Base-by-base conservation (phyloP, 1,139 yeast genomes). In the Suhomyces maxii region DNA sequence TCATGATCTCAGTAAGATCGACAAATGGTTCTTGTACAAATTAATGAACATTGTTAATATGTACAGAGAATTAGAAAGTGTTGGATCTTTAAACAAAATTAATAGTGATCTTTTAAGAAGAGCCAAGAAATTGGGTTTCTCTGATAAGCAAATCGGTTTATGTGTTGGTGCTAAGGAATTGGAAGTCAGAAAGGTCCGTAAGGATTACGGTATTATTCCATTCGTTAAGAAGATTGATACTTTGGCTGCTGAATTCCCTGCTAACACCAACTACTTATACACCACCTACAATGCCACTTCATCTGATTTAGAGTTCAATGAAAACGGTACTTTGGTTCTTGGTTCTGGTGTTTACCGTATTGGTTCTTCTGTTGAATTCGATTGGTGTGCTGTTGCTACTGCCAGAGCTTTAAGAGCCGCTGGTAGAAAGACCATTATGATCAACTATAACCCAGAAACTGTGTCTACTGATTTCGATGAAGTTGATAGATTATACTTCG, bases 321-420 rank as follows among this genome's bases (percentile, higher is more conserved):
- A 91, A 53, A 81, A 88, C 55, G 98, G 99, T 61, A 86, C 95
- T 53, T 77, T 93, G 82, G 99, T 93, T 37, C 78, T 93, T 57
- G 99, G 99, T 46, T 91, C 98, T 10, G 99, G 99, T 74, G 99
- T 93, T 45, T 93, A 93, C 80, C 83, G 99, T 71, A 93, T 93
- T 65, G 99, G 99, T 50, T 91, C 98, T 5, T 91, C 98, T 26
- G 99, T 93, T 50, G 99, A 93, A 73, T 93, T 93, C 60, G 99
- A 93, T 71, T 93, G 99, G 99, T 93, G 99, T 79, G 99, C 98
- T 42, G 99, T 93, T 52, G 83, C 95, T 51, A 87, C 99, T 48
- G 97, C 96, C 47, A 85, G 98, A 66, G 90, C 98, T 39, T 81
- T 93, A 61, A 84, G 99, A 70, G 86, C 83, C 48, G 78, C 85